These are phyloP conservation scores for Monilinia fructigena DNA, from an alignment of 2,329 filamentous ascomycete species.

Conservation along the genomic window DNA sequence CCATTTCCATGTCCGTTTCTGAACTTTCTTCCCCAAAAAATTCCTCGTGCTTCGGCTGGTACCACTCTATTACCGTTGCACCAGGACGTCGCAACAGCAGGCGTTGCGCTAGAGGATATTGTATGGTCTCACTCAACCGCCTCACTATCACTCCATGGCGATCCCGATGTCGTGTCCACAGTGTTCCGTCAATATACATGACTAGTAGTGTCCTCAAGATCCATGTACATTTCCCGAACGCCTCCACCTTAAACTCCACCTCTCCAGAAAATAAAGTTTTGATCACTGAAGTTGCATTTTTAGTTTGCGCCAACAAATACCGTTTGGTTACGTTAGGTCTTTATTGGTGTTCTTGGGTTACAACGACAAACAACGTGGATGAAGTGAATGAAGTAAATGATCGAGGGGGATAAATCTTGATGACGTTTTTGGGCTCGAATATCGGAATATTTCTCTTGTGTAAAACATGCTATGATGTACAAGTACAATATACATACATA, in stretches of 20 bases:
- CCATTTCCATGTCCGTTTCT: neutral
- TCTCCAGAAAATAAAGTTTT: neutral
- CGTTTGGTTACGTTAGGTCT: no score
- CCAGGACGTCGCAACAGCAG: neutral
- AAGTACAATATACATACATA: neutral
- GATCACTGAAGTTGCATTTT: no score
- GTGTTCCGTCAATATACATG: neutral
- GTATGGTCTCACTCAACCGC: neutral
- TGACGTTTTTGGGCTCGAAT: neutral
- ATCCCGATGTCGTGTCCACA: conserved; percentile 3
- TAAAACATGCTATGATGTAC: neutral
- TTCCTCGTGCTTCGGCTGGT: neutral
- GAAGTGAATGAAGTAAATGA: neutral
- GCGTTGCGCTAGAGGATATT: neutral
- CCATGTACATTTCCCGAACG: neutral
- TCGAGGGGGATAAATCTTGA: neutral
- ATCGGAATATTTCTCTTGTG: neutral
- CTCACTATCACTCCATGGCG: conserved; percentile 9
- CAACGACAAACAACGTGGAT: neutral
- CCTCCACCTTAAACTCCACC: neutral
- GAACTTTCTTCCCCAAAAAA: neutral
- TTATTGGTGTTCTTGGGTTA: no score
- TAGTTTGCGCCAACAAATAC: no score
- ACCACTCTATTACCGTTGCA: neutral
- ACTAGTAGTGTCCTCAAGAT: neutral